These are phyloP conservation scores for Blastocystis sp. DNA, from an alignment of 352 stramenopile species.

Conservation along the genomic window DNA sequence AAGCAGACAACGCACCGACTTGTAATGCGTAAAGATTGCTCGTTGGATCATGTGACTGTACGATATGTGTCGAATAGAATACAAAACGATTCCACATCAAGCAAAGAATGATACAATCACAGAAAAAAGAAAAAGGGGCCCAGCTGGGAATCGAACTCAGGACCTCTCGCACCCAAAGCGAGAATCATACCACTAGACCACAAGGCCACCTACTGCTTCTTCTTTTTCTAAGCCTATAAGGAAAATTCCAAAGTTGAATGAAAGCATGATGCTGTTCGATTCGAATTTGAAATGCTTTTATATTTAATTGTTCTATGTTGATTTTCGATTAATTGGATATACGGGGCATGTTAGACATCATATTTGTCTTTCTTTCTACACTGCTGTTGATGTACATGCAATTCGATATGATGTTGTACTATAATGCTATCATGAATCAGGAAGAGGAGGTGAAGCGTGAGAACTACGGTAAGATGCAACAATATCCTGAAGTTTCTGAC, in stretches of 20 bases:
- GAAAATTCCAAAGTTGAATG: neutral
- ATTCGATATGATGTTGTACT: neutral
- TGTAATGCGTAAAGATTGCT: slow-evolving; percentile 43
- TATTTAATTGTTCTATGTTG: neutral
- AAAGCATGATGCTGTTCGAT: neutral
- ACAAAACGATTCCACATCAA: slow-evolving; percentile 49
- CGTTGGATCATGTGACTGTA: slow-evolving; percentile 37
- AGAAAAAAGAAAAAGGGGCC: neutral
- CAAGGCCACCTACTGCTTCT: neutral
- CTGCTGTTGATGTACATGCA: neutral
- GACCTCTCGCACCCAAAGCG: slow-evolving; percentile 45
- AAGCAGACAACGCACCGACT: neutral
- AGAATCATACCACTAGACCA: slow-evolving; percentile 57
- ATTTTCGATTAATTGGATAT: neutral
- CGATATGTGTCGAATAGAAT: slow-evolving; percentile 50
- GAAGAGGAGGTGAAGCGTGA: neutral
- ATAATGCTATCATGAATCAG: neutral
- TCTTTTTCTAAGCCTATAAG: neutral
- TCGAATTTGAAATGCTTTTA: neutral
- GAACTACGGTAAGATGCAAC: slow-evolving; percentile 6
- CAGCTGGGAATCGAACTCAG: slow-evolving; percentile 33
- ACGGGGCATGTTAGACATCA: neutral
- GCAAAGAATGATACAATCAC: neutral
- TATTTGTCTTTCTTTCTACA: neutral
- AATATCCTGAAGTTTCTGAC: slow-evolving; percentile 22